phyloP scores from a whole-genome alignment of 345 rosid genomes.

The Linum trigynum region DNA sequence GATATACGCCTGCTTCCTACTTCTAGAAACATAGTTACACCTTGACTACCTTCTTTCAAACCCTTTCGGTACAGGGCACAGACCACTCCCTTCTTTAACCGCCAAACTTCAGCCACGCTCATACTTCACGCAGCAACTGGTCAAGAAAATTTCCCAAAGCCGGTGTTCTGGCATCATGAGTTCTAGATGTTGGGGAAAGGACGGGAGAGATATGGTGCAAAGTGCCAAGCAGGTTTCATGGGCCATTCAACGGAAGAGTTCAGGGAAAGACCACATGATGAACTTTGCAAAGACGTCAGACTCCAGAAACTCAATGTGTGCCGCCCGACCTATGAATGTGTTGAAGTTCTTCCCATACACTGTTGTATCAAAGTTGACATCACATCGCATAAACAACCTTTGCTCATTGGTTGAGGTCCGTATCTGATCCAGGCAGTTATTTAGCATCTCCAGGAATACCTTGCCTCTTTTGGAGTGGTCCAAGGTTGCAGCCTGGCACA shows the following conservation, averaged over 20 bases:
- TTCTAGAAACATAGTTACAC: background rate
- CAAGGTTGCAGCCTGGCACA: slow-evolving; percentile 64
- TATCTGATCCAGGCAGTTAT: slow-evolving; percentile 86
- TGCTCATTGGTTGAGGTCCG: slow-evolving; percentile 55
- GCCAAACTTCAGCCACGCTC: background rate
- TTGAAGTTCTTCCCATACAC: slow-evolving; percentile 70
- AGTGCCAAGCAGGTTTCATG: background rate
- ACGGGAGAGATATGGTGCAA: background rate
- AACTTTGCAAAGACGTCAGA: slow-evolving; percentile 71
- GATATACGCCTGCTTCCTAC: background rate
- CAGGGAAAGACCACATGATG: slow-evolving; percentile 93
- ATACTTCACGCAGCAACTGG: background rate
- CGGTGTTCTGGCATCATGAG: background rate
- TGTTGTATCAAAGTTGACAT: slow-evolving; percentile 74
- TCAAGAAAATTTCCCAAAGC: background rate
- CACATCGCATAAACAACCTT: slow-evolving; percentile 81
- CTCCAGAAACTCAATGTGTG: slow-evolving; percentile 92
- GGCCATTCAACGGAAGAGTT: slow-evolving; percentile 41
- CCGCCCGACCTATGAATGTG: slow-evolving; percentile 83
- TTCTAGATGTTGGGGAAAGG: background rate
- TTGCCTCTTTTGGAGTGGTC: slow-evolving; percentile 77
- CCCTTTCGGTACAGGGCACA: background rate
- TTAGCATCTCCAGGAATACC: slow-evolving; percentile 81
- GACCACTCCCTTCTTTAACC: background rate
- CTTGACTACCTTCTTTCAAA: background rate